These are phyloP conservation scores for Neurospora sp. DNA, from an alignment of 2,329 filamentous ascomycete genomes.

Conservation along the genomic window DNA sequence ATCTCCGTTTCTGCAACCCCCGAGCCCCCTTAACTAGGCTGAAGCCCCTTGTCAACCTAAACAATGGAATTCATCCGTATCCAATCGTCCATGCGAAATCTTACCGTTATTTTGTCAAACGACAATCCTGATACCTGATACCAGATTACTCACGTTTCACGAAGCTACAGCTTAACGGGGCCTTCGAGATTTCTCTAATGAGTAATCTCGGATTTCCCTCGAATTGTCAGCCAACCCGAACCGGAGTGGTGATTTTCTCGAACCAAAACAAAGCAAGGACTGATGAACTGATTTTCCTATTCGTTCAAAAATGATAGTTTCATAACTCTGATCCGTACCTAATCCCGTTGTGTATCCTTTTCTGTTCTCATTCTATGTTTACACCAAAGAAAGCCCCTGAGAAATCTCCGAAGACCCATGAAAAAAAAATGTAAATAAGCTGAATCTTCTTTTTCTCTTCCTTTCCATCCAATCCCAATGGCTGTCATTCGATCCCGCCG, in stretches of 20 bases:
- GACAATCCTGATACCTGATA: background rate
- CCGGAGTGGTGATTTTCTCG: background rate
- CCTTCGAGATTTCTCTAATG: background rate
- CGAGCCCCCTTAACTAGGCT: background rate
- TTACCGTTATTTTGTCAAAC: background rate
- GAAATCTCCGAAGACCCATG: background rate
- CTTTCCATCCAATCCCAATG: background rate
- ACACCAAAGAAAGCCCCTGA: background rate
- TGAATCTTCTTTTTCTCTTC: background rate
- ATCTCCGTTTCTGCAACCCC: background rate
- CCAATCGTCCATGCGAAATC: background rate
- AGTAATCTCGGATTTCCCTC: background rate
- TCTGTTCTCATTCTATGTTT: background rate
- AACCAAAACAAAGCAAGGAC: background rate
- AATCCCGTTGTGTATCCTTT: background rate
- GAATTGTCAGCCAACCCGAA: background rate
- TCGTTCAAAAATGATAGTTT: conserved; percentile 3
- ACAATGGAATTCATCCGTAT: background rate
- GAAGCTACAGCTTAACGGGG: background rate
- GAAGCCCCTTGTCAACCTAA: background rate
- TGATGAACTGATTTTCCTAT: background rate
- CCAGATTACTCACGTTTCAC: background rate
- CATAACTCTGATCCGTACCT: background rate
- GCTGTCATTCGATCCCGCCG: background rate
- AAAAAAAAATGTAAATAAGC: background rate